A percentile compares a stretch with the other conserved stretches of the same genome.
phyloP scores from a whole-genome alignment of 805 yeast genomes.

The Debaryomyces hansenii region DNA sequence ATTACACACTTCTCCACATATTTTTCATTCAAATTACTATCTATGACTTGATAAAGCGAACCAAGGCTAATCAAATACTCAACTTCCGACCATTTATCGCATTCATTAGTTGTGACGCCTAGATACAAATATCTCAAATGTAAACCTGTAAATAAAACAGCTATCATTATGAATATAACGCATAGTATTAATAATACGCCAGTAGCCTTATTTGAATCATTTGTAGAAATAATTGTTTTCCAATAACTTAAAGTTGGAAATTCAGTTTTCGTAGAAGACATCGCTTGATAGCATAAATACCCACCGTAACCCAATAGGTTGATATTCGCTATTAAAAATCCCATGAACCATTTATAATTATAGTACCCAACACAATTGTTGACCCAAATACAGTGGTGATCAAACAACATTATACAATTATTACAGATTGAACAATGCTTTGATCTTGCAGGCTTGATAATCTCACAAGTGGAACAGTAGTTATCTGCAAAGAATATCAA shows the following conservation, averaged over 20 bases:
- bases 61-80: constrained; percentile 43
- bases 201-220: constrained; percentile 34
- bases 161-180: constrained; percentile 33
- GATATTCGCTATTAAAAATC: constrained; percentile 53
- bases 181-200: constrained; percentile 45
- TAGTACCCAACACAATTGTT: constrained; percentile 73
- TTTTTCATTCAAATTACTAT: constrained; percentile 7
- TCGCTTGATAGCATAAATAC: constrained; percentile 26
- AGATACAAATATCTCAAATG: constrained; percentile 53
- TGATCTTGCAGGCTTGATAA: constrained; percentile 57
- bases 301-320: constrained; percentile 43
- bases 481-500: constrained; percentile 51
- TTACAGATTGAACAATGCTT: constrained; percentile 66
- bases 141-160: constrained; percentile 36
- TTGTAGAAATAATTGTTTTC: constrained; percentile 24
- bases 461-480: constrained; percentile 48
- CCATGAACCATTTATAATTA: constrained; percentile 61
- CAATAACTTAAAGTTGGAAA: constrained; percentile 14
- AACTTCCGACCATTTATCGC: constrained; percentile 68
- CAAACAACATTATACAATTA: constrained; percentile 47
- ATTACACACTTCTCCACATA: constrained; percentile 24
- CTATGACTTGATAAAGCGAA: constrained; percentile 23
- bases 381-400: constrained; percentile 67
- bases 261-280: constrained; percentile 10
- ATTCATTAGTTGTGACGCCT: constrained; percentile 78